A percentile compares a stretch with the other conserved stretches of the same genome.
Conservation (phyloP, 441 rosid genomes). For the Bocquillonia castaneifolia region DNA sequence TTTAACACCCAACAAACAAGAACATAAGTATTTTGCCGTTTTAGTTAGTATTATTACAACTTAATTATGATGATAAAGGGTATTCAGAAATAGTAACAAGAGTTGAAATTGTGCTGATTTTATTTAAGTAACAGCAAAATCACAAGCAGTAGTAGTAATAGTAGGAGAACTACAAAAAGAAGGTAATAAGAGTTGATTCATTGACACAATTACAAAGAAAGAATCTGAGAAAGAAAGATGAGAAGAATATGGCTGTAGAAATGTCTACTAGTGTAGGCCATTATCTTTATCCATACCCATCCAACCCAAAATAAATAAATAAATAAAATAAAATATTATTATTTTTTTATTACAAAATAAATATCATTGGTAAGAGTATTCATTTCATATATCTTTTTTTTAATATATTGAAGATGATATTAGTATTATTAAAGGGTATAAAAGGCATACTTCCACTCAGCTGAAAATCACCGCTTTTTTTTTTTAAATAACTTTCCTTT, state of each 20-base stretch:
- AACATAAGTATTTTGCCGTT: background rate
- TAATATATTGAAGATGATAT: background rate
- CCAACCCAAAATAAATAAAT: slow-evolving; percentile 14
- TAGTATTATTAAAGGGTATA: slow-evolving; percentile 20
- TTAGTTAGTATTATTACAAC: no score
- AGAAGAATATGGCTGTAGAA: slow-evolving; percentile 48
- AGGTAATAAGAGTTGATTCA: slow-evolving; percentile 30
- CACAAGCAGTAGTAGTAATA: slow-evolving; percentile 11
- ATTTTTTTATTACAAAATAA: background rate
- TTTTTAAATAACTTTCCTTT: slow-evolving; percentile 11
- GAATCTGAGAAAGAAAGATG: slow-evolving; percentile 41
- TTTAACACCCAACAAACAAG: background rate
- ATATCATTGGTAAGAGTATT: background rate
- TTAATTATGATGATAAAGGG: no score
- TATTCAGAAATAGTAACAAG: background rate
- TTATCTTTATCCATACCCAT: slow-evolving; percentile 46
- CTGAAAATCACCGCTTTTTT: slow-evolving; percentile 21
- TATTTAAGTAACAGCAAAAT: slow-evolving; percentile 3
- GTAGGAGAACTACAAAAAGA: slow-evolving; percentile 12
- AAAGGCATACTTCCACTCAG: slow-evolving; percentile 24
- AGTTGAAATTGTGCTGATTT: background rate
- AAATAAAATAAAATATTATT: background rate
- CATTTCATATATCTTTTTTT: background rate
- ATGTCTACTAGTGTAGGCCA: slow-evolving; percentile 55
- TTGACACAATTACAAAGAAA: slow-evolving; percentile 35